A percentile compares a stretch with the other conserved stretches of the same genome.
phyloP scores from a whole-genome alignment of 805 yeast genomes.

The Ogataea angusta region DNA sequence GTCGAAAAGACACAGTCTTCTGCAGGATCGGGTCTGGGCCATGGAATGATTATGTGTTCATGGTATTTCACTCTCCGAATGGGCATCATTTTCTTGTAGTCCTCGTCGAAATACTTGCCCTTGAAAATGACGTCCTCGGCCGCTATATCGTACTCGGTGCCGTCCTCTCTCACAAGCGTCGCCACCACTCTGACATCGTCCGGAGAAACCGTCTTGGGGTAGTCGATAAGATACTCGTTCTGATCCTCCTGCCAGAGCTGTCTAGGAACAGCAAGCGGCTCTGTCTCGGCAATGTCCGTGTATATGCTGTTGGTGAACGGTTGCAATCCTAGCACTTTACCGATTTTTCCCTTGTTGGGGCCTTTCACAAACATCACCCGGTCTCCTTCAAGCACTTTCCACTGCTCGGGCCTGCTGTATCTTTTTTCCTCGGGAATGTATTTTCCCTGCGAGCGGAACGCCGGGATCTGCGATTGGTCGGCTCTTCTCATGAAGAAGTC shows the following conservation, averaged over 20 bases:
- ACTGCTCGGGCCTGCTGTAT: constrained; percentile 45
- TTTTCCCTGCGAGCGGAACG: constrained; percentile 27
- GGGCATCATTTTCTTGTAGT: constrained; percentile 71
- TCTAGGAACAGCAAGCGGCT: constrained; percentile 65
- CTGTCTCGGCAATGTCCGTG: constrained; percentile 66
- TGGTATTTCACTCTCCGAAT: constrained; percentile 72
- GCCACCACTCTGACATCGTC: constrained; percentile 73
- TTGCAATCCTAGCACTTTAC: constrained; percentile 60
- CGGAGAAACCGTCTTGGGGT: constrained; percentile 61
- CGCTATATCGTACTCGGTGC: constrained; percentile 65
- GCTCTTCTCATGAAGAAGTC: constrained; percentile 31
- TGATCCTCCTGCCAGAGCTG: constrained; percentile 71
- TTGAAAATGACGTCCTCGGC: constrained; percentile 68
- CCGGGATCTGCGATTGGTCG: constrained; percentile 31
- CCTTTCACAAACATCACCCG: constrained; percentile 73
- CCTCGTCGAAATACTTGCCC: constrained; percentile 70
- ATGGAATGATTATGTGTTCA: constrained; percentile 71
- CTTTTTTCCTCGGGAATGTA: constrained; percentile 30
- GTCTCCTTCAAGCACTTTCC: constrained; percentile 72
- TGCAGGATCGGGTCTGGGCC: constrained; percentile 71
- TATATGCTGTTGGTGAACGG: constrained; percentile 59
- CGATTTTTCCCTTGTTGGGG: constrained; percentile 66
- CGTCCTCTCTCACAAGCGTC: constrained; percentile 64
- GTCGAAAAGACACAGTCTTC: constrained; percentile 63
- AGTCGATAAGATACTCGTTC: constrained; percentile 63